Evolutionary conservation across 306 rosid genomes (phyloP).

Genomic region (Sicyos baderoa): DNA sequence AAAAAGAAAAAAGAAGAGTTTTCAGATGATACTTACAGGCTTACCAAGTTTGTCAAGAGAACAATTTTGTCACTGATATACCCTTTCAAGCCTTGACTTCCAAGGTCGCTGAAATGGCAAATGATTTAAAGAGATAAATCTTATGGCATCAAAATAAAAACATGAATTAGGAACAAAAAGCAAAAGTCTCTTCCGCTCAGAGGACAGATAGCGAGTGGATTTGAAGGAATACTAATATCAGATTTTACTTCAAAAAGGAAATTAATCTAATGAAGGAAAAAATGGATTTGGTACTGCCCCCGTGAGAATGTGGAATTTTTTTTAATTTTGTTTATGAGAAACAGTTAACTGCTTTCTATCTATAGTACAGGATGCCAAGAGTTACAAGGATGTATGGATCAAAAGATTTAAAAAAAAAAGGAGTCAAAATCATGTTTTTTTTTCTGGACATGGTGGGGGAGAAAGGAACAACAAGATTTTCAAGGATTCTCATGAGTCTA

Average conservation of each 20-base stretch:
- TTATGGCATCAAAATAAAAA: not conserved
- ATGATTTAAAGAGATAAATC: not conserved
- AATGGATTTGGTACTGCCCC: not conserved
- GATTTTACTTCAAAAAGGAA: not conserved
- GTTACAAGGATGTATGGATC: no score
- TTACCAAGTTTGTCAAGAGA: conserved; percentile 82
- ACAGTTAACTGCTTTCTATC: no score
- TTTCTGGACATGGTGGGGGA: no score
- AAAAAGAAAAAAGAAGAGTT: not conserved
- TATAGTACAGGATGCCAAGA: no score
- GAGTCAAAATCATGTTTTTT: no score
- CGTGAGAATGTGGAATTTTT: not conserved
- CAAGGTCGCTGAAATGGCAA: conserved; percentile 63
- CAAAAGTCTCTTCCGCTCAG: not conserved
- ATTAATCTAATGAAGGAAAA: not conserved
- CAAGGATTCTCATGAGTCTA: no score
- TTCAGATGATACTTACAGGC: conserved; percentile 77
- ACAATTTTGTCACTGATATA: conserved; percentile 63
- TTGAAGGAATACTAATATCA: not conserved
- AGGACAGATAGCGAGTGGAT: not conserved
- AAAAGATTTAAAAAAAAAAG: no score
- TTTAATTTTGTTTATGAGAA: no score
- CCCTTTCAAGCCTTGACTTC: conserved; percentile 95
- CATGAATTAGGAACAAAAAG: not conserved
- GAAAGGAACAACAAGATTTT: no score